Conservation (phyloP, 2,329 filamentous ascomycete species). For the Ophiostoma tasmaniense region DNA sequence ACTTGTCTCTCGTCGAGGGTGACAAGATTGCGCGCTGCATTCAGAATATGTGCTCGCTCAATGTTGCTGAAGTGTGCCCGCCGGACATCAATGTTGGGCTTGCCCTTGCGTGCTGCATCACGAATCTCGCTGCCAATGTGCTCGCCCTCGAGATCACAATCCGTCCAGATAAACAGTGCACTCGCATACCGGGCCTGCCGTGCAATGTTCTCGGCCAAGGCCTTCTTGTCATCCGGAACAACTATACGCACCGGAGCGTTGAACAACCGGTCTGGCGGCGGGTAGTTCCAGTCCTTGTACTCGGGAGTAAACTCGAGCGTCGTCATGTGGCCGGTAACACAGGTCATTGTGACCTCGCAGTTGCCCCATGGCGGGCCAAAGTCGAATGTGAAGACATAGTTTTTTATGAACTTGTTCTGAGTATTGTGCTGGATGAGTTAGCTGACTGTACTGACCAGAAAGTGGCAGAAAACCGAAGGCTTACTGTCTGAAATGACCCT, state of each 20-base stretch:
- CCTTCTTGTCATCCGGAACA: constrained; percentile 65
- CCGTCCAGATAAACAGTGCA: constrained; percentile 92
- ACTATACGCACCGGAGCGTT: constrained; percentile 64
- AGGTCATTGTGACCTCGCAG: constrained; percentile 87
- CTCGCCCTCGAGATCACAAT: constrained; percentile 96
- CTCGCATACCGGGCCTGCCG: constrained; percentile 63
- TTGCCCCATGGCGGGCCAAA: constrained; percentile 73
- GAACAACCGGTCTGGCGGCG: constrained; percentile 71
- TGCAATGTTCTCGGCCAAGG: constrained; percentile 78
- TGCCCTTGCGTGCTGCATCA: constrained; percentile 66
- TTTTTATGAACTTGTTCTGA: constrained; percentile 74
- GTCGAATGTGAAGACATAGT: constrained; percentile 84
- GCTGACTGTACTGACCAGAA: background rate
- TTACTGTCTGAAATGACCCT: constrained; percentile 60
- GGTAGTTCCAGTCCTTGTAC: constrained; percentile 73
- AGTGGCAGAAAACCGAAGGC: constrained; percentile 24
- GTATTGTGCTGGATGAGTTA: constrained; percentile 55
- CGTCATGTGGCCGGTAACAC: constrained; percentile 81
- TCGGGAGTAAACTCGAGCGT: constrained; percentile 65
- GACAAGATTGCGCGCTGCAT: constrained; percentile 68
- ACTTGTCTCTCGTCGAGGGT: constrained; percentile 78
- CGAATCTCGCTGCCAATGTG: constrained; percentile 91
- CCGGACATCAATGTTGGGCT: constrained; percentile 66
- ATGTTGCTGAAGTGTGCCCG: constrained; percentile 93
- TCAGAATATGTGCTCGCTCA: constrained; percentile 83